Conservation (phyloP, 106 monocot genomes). For the Apostasia ramifera region DNA sequence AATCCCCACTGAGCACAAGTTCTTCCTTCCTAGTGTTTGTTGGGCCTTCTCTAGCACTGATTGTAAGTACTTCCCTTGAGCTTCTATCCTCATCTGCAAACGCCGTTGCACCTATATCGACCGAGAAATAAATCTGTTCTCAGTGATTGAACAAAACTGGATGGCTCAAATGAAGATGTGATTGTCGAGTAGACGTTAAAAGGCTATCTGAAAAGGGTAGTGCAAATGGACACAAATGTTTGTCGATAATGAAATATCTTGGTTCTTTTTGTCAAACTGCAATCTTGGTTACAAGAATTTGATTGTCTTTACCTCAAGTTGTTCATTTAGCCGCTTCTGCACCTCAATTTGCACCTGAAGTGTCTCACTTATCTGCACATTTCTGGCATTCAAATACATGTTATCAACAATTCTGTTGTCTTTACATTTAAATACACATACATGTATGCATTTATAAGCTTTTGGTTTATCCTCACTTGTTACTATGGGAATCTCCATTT, state of each 20-base stretch:
- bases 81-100: slow-evolving; percentile 66
- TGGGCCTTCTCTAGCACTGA: slow-evolving; percentile 83
- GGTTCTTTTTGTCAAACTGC: neutral
- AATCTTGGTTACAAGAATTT: neutral
- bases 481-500: slow-evolving; percentile 20
- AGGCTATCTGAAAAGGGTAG: too few species aligned
- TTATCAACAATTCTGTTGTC: neutral
- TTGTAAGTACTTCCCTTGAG: slow-evolving; percentile 77
- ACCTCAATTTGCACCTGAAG: slow-evolving; percentile 86
- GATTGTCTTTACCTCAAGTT: slow-evolving; percentile 59
- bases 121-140: neutral
- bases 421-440: neutral
- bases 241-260: too few species aligned
- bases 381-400: slow-evolving; percentile 20
- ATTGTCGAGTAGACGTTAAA: too few species aligned
- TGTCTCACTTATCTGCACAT: slow-evolving; percentile 66
- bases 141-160: too few species aligned
- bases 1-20: slow-evolving; percentile 17
- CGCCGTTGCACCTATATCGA: slow-evolving; percentile 53
- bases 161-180: too few species aligned
- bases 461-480: slow-evolving; percentile 37
- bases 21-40: slow-evolving; percentile 63
- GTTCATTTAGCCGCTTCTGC: slow-evolving; percentile 69
- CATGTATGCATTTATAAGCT: neutral
- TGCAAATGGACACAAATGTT: too few species aligned